Evolutionary conservation across 140 eudicot genomes (phyloP).

Genomic region (Anethum foeniculum): DNA sequence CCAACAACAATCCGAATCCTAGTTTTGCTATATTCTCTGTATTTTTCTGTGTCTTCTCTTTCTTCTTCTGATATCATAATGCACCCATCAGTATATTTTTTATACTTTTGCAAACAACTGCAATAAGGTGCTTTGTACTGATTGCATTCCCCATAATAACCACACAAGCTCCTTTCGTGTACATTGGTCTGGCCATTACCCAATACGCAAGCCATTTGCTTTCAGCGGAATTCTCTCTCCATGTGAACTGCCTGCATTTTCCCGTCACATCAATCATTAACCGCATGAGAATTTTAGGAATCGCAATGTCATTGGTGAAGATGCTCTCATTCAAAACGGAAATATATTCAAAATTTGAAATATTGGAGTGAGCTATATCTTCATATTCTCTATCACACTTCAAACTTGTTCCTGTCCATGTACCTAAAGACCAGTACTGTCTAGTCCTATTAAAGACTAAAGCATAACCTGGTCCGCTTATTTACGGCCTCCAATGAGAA

Average conservation of each 20-base stretch:
- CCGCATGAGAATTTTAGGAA: conserved; percentile 9
- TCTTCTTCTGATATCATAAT: too few relatives aligned
- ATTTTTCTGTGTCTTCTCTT: too few relatives aligned
- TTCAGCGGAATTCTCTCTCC: background rate
- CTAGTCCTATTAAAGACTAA: background rate
- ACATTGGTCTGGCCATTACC: conserved; percentile 8
- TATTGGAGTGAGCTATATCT: background rate
- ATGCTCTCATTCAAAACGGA: conserved; percentile 15
- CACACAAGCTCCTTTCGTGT: background rate
- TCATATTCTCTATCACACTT: conserved; percentile 6
- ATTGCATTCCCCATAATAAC: conserved; percentile 1
- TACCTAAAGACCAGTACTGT: conserved; percentile 11
- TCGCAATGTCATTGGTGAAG: conserved; percentile 8
- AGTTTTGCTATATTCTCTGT: background rate
- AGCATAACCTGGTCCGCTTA: background rate
- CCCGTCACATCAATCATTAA: conserved; percentile 20
- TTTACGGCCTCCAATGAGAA: conserved; percentile 12
- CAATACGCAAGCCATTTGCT: conserved; percentile 4
- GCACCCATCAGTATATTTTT: too few relatives aligned
- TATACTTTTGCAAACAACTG: background rate
- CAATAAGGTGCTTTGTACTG: conserved; percentile 2
- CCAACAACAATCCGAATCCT: conserved; percentile 1
- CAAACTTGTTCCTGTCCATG: conserved; percentile 13
- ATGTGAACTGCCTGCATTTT: background rate
- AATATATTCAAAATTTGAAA: background rate